These are phyloP conservation scores for Paramecium primaurelia DNA, from an alignment of 73 alveolate genomes.

Conservation along the genomic window DNA sequence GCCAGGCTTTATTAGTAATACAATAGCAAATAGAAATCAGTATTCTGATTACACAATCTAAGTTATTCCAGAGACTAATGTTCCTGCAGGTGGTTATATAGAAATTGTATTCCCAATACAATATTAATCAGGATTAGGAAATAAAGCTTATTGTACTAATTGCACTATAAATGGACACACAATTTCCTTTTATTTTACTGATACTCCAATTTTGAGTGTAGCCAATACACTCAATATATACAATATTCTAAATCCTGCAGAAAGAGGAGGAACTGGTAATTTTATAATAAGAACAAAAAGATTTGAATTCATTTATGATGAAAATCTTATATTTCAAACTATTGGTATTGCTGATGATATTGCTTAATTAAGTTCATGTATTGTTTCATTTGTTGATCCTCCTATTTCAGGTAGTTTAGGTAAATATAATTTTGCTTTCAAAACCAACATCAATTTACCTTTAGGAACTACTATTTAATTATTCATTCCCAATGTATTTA, in stretches of 20 bases:
- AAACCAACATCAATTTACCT: slow-evolving; percentile 54
- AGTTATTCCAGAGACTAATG: slow-evolving; percentile 29
- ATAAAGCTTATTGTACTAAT: slow-evolving; percentile 26
- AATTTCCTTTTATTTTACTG: not conserved
- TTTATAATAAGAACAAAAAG: slow-evolving; percentile 50
- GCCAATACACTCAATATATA: slow-evolving; percentile 29
- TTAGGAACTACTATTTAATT: slow-evolving; percentile 16
- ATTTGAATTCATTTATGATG: slow-evolving; percentile 49
- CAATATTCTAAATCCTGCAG: slow-evolving; percentile 45
- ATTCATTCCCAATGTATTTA: slow-evolving; percentile 47
- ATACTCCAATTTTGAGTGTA: slow-evolving; percentile 24
- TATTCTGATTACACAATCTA: not conserved
- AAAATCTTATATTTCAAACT: slow-evolving; percentile 40
- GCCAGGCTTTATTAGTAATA: slow-evolving; percentile 7
- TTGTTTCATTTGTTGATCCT: slow-evolving; percentile 34
- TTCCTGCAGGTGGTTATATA: slow-evolving; percentile 25
- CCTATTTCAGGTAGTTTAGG: slow-evolving; percentile 52
- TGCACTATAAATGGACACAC: not conserved
- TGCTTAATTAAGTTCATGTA: not conserved
- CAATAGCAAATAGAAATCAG: slow-evolving; percentile 7
- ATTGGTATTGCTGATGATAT: slow-evolving; percentile 55
- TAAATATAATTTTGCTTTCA: slow-evolving; percentile 55
- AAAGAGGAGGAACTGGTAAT: slow-evolving; percentile 63
- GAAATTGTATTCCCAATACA: slow-evolving; percentile 16
- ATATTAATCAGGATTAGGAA: not conserved